Evolutionary conservation across 192 early-diverging fungal genomes (phyloP), one percentile per base, ranked within the genome.

Genomic region (Backusella westeae): DNA sequence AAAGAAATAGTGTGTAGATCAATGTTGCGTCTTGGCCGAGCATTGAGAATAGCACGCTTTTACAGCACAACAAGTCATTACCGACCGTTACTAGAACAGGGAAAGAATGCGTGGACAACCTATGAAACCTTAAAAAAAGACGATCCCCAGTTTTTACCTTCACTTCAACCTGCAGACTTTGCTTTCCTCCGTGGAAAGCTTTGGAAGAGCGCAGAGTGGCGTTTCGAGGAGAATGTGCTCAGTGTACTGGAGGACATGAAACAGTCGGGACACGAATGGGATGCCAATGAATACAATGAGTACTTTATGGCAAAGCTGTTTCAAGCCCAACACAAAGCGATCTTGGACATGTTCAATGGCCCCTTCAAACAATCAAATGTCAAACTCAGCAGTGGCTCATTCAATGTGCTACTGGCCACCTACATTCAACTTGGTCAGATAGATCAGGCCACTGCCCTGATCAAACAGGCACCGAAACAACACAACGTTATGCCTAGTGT

Each of bases 281-380:
- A 71, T 8, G 35, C 72, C 6, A 5, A 34, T 6, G 77, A 82
- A 39, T 82, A 82, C 52, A 76, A 78, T 35, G 81, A 82, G 34
- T 82, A 74, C 34, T 78, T 79, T 46, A 75, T 79, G 52, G 69
- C 73, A 10, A 71, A 76, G 32, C 6, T 82, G 14, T 82, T 72
- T n/a, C 75, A 77, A 23, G 65, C 76, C 10, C 74, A 78, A 19
- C 76, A 79, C 46, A 23, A 77, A 12, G 80, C 69, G 17, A 77
- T 81, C 52, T 34, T 77, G 52, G 67, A 42, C 36, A 74, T 66
- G 34, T 81, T 38, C 49, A 42, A 81, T 19, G 26, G 63, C 0
- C 52, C 67, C 2, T 77, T 81, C 35, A 6, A 8, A 0, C 14
- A 26, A 9, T 32, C 32, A 6, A 29, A 29, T 6, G 46, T 74